Base-by-base conservation (phyloP, 2,329 filamentous ascomycete species). In the Aspergillus niger region DNA sequence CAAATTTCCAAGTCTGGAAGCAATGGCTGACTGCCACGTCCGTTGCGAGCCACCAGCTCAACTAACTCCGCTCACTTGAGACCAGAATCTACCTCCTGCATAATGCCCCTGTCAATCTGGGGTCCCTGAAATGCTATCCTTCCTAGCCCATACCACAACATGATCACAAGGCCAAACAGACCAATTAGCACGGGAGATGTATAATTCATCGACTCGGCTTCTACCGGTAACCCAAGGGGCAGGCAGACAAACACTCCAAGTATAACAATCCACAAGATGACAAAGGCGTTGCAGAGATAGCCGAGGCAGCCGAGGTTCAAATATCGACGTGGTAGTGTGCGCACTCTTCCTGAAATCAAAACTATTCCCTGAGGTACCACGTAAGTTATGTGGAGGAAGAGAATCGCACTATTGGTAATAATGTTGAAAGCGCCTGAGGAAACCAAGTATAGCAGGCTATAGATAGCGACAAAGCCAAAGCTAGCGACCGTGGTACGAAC, bases 201-300 rank as follows among this genome's bases (percentile, higher is more conserved):
- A 38, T 61, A 61, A 41, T 50, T 58, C 55, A 58, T 58, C 15
- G 41, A 47, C 24, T 22, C 48, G 11, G 49, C 32, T 10, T 20
- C 20, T 6, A 61, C 55, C 13, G 79, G 81, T 68, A 79, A 71
- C 0, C 69, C 57, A 2, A 71, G 72, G 0, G 80, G 80, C 38
- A 83, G 81, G 0, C 74, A 80, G 63, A 80, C 78, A 39, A 83
- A 80, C 2, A 81, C 59, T 39, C 80, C 77, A 0, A 77, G 76
- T 3, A 83, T 59, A 0, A 74, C 55, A 43, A 82, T 74, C 80
- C 80, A 84, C 3, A 74, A 59, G 17, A 79, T 66, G 0, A 78
- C 74, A 5, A 81, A 55, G 1, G 75, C 15, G 24, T 83, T 83
- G 55, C 77, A 49, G 0, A 70, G 54, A 0, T 69, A 62, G 1